Evolutionary conservation across 192 early-diverging fungal genomes (phyloP), one percentile per base, ranked within the genome.

Genomic region (Podila horticola): DNA sequence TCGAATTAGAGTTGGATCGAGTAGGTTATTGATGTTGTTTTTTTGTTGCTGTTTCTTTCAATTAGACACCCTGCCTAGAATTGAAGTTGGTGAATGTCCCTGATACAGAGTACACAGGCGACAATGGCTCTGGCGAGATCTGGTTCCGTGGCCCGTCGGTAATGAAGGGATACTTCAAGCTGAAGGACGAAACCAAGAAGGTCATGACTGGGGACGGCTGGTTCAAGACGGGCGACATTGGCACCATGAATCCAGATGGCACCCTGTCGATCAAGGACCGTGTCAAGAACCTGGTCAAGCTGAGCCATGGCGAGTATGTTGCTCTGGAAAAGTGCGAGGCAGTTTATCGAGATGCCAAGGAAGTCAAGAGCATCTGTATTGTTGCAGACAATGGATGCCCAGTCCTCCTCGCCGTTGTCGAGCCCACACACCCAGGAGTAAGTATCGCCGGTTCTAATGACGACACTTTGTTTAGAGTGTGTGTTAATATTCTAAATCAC

Each of bases 211-310:
- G 74, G 3, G 92, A 93, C 67, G 92, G 92, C 1, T 94, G 93
- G 93, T 74, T 94, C 50, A 90, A 84, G 82, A 93, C 92, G 2
- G 93, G 93, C 22, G 92, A 92, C 68, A 93, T 95, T 85, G 94
- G 88, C 55, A 89, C 90, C 69, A 90, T 87, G 86, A 86, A 89
- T 48, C 83, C 88, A 9, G 90, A 92, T 67, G 94, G 94, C 7
- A 89, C 91, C 20, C 68, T 96, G 28, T 69, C 79, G 49, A 93
- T 96, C 67, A 94, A 95, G 82, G 95, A 95, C 76, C 82, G 94
- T 28, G 86, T 90, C 75, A 95, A 95, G 87, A 95, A 94, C 69
- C 62, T 95, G 17, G 87, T 95, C 83, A 95, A 94, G 81, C 71
- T 93, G 60, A 82, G 88, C 11, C 88, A 93, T 77, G 94, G 92